A percentile compares a stretch with the other conserved stretches of the same genome.
These are phyloP conservation scores for Xylaria sp. DNA, from an alignment of 2,329 filamentous ascomycete genomes.

Conservation along the genomic window DNA sequence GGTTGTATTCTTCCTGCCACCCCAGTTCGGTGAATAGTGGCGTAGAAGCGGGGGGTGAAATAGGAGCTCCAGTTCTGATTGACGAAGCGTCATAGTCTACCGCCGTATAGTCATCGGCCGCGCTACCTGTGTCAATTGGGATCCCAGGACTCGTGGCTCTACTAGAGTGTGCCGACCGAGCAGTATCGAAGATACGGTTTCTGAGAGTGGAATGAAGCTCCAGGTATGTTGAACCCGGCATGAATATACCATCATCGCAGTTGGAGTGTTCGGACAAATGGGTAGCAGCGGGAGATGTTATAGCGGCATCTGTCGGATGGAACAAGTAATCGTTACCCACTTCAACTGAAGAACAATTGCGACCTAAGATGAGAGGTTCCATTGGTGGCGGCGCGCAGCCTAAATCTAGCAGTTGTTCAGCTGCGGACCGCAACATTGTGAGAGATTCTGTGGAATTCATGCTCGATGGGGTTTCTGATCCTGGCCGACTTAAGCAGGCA, in stretches of 20 bases:
- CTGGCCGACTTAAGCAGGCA: background rate
- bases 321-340: background rate
- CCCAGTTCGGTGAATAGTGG: constrained; percentile 5
- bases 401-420: constrained; percentile 16
- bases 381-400: constrained; percentile 3
- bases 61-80: background rate
- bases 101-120: background rate
- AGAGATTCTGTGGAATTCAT: constrained; percentile 11
- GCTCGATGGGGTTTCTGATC: background rate
- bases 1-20: constrained; percentile 12
- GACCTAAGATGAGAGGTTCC: background rate
- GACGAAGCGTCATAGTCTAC: background rate
- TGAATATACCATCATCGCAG: background rate
- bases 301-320: background rate
- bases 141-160: background rate
- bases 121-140: background rate
- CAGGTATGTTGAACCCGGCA: constrained; percentile 1
- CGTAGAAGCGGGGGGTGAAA: background rate
- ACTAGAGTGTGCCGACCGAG: background rate
- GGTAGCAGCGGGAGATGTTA: background rate
- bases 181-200: background rate
- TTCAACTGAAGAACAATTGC: background rate
- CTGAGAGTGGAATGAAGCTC: constrained; percentile 6
- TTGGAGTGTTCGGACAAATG: background rate
- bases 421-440: constrained; percentile 11